A percentile compares a stretch with the other conserved stretches of the same genome.
phyloP scores from a whole-genome alignment of 116 monocot genomes.

The Trichopus zeylanicus region DNA sequence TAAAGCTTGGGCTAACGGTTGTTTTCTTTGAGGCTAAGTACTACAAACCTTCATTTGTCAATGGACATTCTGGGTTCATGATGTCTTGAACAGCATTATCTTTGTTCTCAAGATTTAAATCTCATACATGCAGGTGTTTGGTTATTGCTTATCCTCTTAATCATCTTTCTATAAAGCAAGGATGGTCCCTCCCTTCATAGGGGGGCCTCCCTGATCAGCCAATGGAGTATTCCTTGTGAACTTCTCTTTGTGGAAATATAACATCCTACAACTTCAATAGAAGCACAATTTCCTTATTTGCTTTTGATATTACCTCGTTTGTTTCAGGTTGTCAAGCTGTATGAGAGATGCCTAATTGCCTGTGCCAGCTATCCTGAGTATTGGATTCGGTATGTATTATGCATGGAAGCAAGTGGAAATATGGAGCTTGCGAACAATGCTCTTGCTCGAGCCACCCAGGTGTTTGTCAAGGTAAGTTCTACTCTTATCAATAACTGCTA shows the following conservation, averaged over 20 bases:
- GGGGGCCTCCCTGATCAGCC: conserved; percentile 91
- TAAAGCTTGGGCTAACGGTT: conserved; percentile 77
- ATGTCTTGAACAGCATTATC: conserved; percentile 47
- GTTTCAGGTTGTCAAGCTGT: conserved; percentile 95
- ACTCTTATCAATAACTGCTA: neutral
- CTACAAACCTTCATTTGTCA: conserved; percentile 84
- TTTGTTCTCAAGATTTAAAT: conserved; percentile 65
- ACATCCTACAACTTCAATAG: conserved; percentile 11
- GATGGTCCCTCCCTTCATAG: conserved; percentile 75
- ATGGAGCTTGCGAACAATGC: conserved; percentile 97
- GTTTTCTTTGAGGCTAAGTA: conserved; percentile 99
- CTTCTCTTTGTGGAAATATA: conserved; percentile 55
- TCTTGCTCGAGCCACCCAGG: conserved; percentile 94
- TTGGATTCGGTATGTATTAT: conserved; percentile 92
- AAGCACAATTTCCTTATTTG: conserved; percentile 11
- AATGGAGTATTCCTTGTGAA: conserved; percentile 89
- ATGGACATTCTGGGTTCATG: conserved; percentile 82
- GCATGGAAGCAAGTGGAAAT: conserved; percentile 91
- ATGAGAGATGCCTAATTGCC: conserved; percentile 95
- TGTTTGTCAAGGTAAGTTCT: conserved; percentile 87
- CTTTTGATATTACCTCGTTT: conserved; percentile 8
- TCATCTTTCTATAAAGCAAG: conserved; percentile 79
- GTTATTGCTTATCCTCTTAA: conserved; percentile 95
- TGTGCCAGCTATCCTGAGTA: conserved; percentile 97
- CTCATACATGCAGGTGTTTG: conserved; percentile 99